These are phyloP conservation scores for Nemania sp. DNA, from an alignment of 2,329 filamentous ascomycete species.

Conservation along the genomic window DNA sequence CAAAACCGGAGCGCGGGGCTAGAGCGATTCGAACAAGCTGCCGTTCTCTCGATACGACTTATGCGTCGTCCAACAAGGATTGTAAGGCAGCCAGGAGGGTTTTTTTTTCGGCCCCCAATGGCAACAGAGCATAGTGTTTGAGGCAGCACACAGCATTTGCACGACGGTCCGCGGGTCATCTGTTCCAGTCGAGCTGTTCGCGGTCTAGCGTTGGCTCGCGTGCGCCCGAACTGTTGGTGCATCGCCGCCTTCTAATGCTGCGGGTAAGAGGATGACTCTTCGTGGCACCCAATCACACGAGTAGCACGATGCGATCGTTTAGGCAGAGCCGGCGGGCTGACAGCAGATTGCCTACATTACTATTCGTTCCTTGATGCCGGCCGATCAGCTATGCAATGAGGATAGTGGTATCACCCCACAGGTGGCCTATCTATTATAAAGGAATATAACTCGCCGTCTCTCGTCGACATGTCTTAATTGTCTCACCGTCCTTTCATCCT, in stretches of 20 bases:
- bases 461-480: neutral
- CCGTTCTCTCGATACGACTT: too few relatives aligned
- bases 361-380: neutral
- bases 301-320: slow-evolving; percentile 10
- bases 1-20: too few relatives aligned
- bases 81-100: too few relatives aligned
- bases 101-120: too few relatives aligned
- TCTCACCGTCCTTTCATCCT: neutral
- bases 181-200: too few relatives aligned
- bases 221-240: too few relatives aligned
- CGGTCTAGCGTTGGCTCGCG: too few relatives aligned
- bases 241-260: neutral
- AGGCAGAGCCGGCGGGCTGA: slow-evolving; percentile 18
- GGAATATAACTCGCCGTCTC: neutral
- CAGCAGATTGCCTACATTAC: neutral
- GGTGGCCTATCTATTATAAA: neutral
- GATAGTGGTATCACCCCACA: neutral
- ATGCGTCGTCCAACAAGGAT: too few relatives aligned
- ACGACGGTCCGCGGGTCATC: too few relatives aligned
- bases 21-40: too few relatives aligned
- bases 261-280: neutral
- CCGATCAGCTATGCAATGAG: neutral
- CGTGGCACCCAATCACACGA: slow-evolving; percentile 14
- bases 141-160: too few relatives aligned
- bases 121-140: too few relatives aligned